A percentile compares a stretch with the other conserved stretches of the same genome.
phyloP scores from a whole-genome alignment of 306 rosid species.

The Lathyrus oleraceus region DNA sequence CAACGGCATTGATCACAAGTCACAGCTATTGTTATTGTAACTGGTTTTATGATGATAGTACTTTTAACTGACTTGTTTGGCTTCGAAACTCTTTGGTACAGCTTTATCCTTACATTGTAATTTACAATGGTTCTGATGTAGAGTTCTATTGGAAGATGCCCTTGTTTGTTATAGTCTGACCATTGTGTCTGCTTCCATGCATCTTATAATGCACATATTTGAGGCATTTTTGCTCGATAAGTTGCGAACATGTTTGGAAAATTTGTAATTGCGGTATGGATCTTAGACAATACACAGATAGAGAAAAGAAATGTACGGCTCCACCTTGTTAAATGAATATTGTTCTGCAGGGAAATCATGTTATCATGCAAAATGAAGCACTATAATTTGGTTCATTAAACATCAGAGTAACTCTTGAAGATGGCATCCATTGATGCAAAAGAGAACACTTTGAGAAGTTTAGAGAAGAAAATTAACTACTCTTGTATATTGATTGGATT shows the following conservation, averaged over 20 bases:
- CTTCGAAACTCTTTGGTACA: not conserved
- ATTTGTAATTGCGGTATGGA: conserved; percentile 34
- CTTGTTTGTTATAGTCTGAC: conserved; percentile 12
- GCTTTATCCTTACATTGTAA: conserved; percentile 2
- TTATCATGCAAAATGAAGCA: not conserved
- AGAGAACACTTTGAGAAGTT: not conserved
- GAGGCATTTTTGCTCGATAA: conserved; percentile 22
- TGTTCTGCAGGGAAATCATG: not conserved
- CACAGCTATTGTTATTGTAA: conserved; percentile 74
- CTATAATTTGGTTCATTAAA: not conserved
- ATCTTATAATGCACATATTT: not conserved
- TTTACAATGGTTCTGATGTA: conserved; percentile 12
- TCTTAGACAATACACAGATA: conserved; percentile 4
- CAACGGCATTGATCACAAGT: conserved; percentile 94
- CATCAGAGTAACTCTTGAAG: not conserved
- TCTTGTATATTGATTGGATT: too few species aligned
- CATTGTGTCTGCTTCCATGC: conserved; percentile 15
- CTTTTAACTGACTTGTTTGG: conserved; percentile 29
- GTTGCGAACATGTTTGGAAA: conserved; percentile 1
- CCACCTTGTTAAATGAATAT: not conserved
- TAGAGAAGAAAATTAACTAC: too few species aligned
- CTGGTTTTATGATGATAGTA: conserved; percentile 13
- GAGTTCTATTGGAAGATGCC: conserved; percentile 41
- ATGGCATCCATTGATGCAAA: not conserved
- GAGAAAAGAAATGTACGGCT: not conserved